Evolutionary conservation across 495 filamentous ascomycete genomes (phyloP).

Genomic region (Penicillium salamii): DNA sequence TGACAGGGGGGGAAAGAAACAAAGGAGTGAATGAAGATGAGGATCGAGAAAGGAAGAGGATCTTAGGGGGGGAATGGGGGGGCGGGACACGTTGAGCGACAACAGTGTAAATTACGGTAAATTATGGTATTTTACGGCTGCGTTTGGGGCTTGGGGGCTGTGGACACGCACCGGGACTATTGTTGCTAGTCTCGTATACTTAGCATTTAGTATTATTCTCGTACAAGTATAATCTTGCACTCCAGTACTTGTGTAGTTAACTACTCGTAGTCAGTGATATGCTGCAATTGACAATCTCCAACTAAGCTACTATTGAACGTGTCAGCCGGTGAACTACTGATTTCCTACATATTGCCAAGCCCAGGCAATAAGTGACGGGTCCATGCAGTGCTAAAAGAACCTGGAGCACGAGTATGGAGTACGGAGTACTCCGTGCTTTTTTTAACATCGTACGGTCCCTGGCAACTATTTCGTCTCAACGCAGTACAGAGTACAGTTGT

Average conservation of each 20-base stretch:
- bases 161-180: slow-evolving; percentile 8
- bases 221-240: too few relatives aligned
- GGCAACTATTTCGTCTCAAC: too few relatives aligned
- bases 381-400: slow-evolving; percentile 16
- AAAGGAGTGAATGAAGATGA: slow-evolving; percentile 25
- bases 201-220: too few relatives aligned
- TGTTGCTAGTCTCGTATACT: too few relatives aligned
- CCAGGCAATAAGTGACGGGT: neutral
- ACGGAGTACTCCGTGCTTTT: too few relatives aligned
- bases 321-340: neutral
- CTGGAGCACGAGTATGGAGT: too few relatives aligned
- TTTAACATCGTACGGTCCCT: too few relatives aligned
- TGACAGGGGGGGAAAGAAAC: slow-evolving; percentile 19
- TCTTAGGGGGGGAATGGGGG: slow-evolving; percentile 20
- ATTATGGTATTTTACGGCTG: neutral
- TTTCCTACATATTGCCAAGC: neutral
- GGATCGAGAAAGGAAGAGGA: slow-evolving; percentile 18
- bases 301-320: neutral
- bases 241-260: too few relatives aligned
- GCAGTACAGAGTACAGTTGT: neutral
- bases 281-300: neutral
- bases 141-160: neutral
- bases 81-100: slow-evolving; percentile 19
- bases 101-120: slow-evolving; percentile 12
- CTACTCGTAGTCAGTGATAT: neutral